Evolutionary conservation across 129 eudicot genomes (phyloP), one percentile per base, ranked within the genome.

Genomic region (Saposhnikovia divaricata): DNA sequence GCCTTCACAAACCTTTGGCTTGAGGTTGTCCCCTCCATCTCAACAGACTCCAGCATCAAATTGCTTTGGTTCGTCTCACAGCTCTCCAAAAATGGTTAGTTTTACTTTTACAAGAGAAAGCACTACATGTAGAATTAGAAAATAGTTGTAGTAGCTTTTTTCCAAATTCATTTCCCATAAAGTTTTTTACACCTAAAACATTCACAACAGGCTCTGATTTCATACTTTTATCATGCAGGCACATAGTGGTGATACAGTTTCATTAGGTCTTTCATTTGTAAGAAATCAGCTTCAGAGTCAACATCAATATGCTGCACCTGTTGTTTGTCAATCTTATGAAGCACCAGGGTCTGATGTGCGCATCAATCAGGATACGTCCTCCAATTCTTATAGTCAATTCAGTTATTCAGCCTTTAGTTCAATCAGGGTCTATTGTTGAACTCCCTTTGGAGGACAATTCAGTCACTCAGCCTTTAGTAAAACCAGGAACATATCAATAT

Each of bases 21-120:
- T 85, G 61, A 83, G 80, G 77, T 63, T 85, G 89, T 87, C 83
- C 59, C 89, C 87, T 28, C 84, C 87, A 71, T 83, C 86, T 75
- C 89, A 83, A 46, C 66, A 69, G 77, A 70, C 71, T 9, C 74
- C 82, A 37, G 82, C 34, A 25, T 38, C 82, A 46, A 83, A 79
- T 84, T 82, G 72, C 72, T 80, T 79, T 74, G 81, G 76, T 75
- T 73, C 85, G n/a, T 79, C 79, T 72, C 80, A 69, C 19, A 81
- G 82, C 78, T 83, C 89, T 78, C 85, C 55, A 39, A 86, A 83
- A 70, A 50, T 25, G 87, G 91, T 85, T 76, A 78, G 88, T 85
- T 74, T 9, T n/a, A n/a, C n/a, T n/a, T n/a, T n/a, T 59, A n/a
- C 77, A 75, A 72, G 14, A 55, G 55, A 37, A 27, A 57, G 44